Evolutionary conservation across 371 early-diverging fungal species (phyloP).

Genomic region (Mortierella polycephala): DNA sequence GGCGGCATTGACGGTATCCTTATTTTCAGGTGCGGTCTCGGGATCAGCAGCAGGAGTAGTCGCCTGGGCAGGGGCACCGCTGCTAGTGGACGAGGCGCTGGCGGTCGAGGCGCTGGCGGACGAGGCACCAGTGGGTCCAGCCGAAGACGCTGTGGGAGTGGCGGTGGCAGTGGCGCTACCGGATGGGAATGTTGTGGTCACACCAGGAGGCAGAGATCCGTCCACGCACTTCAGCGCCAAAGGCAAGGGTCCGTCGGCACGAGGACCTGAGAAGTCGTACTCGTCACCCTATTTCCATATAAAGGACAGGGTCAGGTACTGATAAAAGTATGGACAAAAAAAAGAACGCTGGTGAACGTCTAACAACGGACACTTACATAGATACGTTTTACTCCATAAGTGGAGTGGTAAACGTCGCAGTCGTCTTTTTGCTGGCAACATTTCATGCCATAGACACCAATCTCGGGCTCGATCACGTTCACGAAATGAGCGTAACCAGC

Average conservation of each 20-base stretch:
- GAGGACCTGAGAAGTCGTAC: conserved; percentile 40
- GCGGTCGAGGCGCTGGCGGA: background rate
- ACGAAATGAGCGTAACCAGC: conserved; percentile 60
- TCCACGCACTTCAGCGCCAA: conserved; percentile 34
- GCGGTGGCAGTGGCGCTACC: conserved; percentile 5
- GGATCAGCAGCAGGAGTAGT: background rate
- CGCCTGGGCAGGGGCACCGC: background rate
- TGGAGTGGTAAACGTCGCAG: conserved; percentile 46
- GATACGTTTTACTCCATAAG: conserved; percentile 44
- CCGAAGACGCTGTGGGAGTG: background rate
- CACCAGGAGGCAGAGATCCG: conserved; percentile 29
- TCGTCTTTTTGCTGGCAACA: conserved; percentile 55
- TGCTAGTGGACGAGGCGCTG: background rate
- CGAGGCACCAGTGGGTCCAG: conserved; percentile 6
- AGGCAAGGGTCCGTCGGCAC: conserved; percentile 43
- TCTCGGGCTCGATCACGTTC: conserved; percentile 60
- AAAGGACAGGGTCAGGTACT: too few relatives aligned
- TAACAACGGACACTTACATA: background rate
- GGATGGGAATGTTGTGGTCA: conserved; percentile 5
- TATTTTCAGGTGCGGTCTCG: conserved; percentile 1
- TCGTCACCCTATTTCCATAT: conserved; percentile 8
- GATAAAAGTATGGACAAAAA: too few relatives aligned
- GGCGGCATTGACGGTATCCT: conserved; percentile 12
- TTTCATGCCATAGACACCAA: conserved; percentile 59
- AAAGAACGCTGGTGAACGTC: too few relatives aligned